Evolutionary conservation across 2,329 filamentous ascomycete genomes (phyloP).

Genomic region (Cytospora mali): DNA sequence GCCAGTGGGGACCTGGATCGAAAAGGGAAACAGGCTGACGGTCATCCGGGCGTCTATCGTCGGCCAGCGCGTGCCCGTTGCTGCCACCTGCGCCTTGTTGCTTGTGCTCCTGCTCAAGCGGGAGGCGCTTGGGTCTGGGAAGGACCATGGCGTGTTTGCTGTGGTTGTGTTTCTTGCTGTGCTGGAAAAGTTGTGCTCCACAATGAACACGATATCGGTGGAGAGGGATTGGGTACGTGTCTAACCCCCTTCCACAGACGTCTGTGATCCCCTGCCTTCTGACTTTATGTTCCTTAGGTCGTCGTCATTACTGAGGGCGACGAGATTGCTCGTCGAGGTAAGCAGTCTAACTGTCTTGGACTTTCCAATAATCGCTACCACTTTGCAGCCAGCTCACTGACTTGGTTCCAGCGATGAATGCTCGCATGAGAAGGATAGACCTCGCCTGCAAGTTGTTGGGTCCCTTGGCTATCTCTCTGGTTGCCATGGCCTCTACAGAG

Average conservation of each 20-base stretch:
- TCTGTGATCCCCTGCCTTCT: neutral
- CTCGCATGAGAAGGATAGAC: conserved; percentile 60
- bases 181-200: conserved; percentile 66
- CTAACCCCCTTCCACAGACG: no score
- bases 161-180: conserved; percentile 59
- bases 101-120: conserved; percentile 36
- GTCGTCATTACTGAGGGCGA: conserved; percentile 51
- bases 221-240: conserved; percentile 68
- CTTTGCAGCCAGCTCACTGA: neutral
- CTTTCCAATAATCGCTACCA: no score
- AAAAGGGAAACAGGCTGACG: conserved; percentile 53
- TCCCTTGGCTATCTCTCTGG: conserved; percentile 52
- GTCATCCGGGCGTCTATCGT: conserved; percentile 56
- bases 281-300: conserved; percentile 38
- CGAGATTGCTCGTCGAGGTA: conserved; percentile 34
- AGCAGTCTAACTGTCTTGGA: neutral
- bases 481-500: conserved; percentile 48
- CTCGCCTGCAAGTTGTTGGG: conserved; percentile 59
- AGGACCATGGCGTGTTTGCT: conserved; percentile 38
- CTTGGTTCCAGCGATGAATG: conserved; percentile 46
- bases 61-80: conserved; percentile 48
- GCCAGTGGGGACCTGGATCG: conserved; percentile 61
- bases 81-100: conserved; percentile 51
- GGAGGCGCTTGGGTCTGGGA: conserved; percentile 34
- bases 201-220: conserved; percentile 66